These are phyloP conservation scores for Cryomyces minteri DNA, from an alignment of 495 filamentous ascomycete genomes.

Conservation along the genomic window DNA sequence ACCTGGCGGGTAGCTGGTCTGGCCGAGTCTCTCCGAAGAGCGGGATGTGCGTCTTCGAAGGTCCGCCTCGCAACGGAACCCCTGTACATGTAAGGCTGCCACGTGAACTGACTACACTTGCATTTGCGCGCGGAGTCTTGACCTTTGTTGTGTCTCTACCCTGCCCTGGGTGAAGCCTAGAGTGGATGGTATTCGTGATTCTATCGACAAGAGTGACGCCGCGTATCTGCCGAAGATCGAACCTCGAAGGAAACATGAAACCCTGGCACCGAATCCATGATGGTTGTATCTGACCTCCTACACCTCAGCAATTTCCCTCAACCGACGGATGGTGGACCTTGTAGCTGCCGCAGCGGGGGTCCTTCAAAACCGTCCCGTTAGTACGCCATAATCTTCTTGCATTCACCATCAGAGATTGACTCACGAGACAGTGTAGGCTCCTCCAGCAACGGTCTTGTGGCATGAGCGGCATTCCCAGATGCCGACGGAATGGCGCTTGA, in stretches of 20 bases:
- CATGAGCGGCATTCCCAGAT: constrained; percentile 76
- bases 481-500: constrained; percentile 80
- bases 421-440: constrained; percentile 93
- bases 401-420: constrained; percentile 21
- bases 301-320: constrained; percentile 96
- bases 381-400: background rate
- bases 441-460: constrained; percentile 68
- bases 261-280: too few relatives aligned
- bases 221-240: too few relatives aligned
- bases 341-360: constrained; percentile 93
- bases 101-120: too few relatives aligned
- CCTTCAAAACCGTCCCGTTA: constrained; percentile 24
- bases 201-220: too few relatives aligned
- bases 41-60: too few relatives aligned
- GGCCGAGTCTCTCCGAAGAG: background rate
- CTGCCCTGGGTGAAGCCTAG: background rate
- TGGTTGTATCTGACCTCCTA: constrained; percentile 15
- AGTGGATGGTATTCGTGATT: too few relatives aligned
- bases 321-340: constrained; percentile 89
- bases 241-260: too few relatives aligned
- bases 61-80: too few relatives aligned
- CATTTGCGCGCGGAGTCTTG: too few relatives aligned
- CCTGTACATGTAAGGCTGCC: too few relatives aligned
- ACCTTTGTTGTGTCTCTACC: too few relatives aligned
- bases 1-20: too few relatives aligned